A percentile compares a stretch with the other conserved stretches of the same genome.
These are phyloP conservation scores for Penicillium bialowiezense DNA, from an alignment of 495 filamentous ascomycete species.

Conservation along the genomic window DNA sequence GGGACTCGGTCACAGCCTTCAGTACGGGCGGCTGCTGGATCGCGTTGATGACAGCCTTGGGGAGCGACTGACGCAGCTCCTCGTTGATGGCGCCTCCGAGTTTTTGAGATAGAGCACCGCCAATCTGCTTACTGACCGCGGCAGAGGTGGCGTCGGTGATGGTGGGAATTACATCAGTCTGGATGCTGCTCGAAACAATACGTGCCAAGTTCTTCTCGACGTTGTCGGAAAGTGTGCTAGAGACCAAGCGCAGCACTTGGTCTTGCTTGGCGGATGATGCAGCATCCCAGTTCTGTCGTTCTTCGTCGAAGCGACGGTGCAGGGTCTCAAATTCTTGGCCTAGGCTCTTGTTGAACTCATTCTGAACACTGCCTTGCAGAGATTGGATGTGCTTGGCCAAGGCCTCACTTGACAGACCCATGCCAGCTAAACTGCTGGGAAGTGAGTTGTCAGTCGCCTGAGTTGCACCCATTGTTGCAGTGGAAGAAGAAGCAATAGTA, in stretches of 20 bases:
- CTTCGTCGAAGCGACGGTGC: slow-evolving; percentile 61
- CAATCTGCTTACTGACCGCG: slow-evolving; percentile 60
- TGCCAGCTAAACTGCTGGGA: slow-evolving; percentile 4
- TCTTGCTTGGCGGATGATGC: slow-evolving; percentile 69
- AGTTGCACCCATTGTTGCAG: slow-evolving; percentile 8
- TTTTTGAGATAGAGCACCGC: slow-evolving; percentile 50
- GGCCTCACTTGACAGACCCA: slow-evolving; percentile 33
- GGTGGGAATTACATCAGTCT: slow-evolving; percentile 60
- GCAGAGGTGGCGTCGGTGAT: slow-evolving; percentile 47
- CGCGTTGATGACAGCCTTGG: slow-evolving; percentile 54
- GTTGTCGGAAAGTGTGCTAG: slow-evolving; percentile 83
- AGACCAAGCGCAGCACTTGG: slow-evolving; percentile 80
- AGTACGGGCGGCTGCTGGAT: slow-evolving; percentile 68
- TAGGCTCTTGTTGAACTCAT: slow-evolving; percentile 55
- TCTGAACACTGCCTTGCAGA: slow-evolving; percentile 53
- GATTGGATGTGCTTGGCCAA: slow-evolving; percentile 53
- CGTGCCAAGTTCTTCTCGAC: slow-evolving; percentile 74
- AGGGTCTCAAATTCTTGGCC: slow-evolving; percentile 56
- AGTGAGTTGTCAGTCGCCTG: slow-evolving; percentile 3
- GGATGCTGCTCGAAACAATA: slow-evolving; percentile 66
- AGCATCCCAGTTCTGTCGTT: slow-evolving; percentile 61
- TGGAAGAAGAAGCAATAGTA: slow-evolving; percentile 16
- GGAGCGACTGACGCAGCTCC: slow-evolving; percentile 54
- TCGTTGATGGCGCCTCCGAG: slow-evolving; percentile 46
- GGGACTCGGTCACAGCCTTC: slow-evolving; percentile 66